Evolutionary conservation across 2,329 filamentous ascomycete genomes (phyloP).

Genomic region (Hymenoscyphus infarciens): DNA sequence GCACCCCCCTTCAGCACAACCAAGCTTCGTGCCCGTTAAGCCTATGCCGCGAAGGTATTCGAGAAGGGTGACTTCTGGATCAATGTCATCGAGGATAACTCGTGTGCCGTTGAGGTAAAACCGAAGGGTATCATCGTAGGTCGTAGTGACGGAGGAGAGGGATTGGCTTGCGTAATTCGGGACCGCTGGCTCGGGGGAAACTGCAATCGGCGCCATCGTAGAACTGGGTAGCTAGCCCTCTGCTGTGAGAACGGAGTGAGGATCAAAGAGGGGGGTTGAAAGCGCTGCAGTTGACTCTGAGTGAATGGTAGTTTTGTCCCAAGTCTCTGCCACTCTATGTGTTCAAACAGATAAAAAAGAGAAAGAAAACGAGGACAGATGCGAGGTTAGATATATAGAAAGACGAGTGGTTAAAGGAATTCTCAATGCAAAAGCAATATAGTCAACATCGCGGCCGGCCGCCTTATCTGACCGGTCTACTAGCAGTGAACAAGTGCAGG

Average conservation of each 20-base stretch:
- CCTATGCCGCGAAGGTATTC: slow-evolving; percentile 93
- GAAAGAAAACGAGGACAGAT: not conserved
- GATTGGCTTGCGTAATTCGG: slow-evolving; percentile 31
- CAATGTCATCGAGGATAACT: slow-evolving; percentile 78
- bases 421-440: not conserved
- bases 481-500: not conserved
- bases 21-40: slow-evolving; percentile 91
- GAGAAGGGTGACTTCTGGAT: slow-evolving; percentile 86
- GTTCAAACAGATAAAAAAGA: not conserved
- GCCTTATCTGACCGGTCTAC: not conserved
- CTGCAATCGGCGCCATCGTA: slow-evolving; percentile 53
- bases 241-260: no score
- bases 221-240: not conserved
- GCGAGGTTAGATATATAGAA: not conserved
- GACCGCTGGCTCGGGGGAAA: slow-evolving; percentile 45
- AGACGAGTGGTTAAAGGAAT: not conserved
- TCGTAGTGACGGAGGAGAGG: slow-evolving; percentile 62
- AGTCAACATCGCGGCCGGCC: not conserved
- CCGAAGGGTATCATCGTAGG: slow-evolving; percentile 80
- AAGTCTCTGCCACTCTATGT: not conserved
- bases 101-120: slow-evolving; percentile 96
- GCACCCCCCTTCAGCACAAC: slow-evolving; percentile 94
- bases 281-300: not conserved
- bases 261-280: no score
- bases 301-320: not conserved